Evolutionary conservation across 257 asterid species (phyloP).

Genomic region (Mentha longifolia): DNA sequence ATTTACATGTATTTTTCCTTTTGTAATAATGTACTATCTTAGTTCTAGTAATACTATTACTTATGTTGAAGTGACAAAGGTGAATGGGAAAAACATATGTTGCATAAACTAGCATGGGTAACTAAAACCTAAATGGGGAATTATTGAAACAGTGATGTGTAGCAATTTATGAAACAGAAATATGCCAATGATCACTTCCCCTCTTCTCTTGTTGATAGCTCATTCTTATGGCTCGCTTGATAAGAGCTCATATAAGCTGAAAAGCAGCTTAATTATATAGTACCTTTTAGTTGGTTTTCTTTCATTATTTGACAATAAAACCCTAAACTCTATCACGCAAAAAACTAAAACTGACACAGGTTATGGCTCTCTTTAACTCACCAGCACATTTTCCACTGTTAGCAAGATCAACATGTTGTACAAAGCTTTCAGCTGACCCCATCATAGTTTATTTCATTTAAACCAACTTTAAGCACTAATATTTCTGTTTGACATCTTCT

Average conservation of each 20-base stretch:
- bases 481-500: slow-evolving; percentile 31
- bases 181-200: slow-evolving; percentile 9
- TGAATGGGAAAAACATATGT: slow-evolving; percentile 4
- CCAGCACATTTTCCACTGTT: neutral
- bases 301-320: neutral
- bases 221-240: neutral
- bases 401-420: slow-evolving; percentile 24
- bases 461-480: slow-evolving; percentile 19
- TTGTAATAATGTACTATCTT: slow-evolving; percentile 8
- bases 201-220: neutral
- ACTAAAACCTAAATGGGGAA: neutral
- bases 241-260: slow-evolving; percentile 13
- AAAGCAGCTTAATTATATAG: neutral
- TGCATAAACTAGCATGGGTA: neutral
- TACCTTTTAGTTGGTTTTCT: neutral
- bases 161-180: slow-evolving; percentile 11
- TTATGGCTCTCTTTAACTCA: slow-evolving; percentile 5
- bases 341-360: neutral
- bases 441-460: neutral
- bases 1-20: slow-evolving; percentile 11
- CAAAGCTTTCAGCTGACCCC: neutral
- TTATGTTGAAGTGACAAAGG: neutral
- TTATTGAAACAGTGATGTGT: neutral
- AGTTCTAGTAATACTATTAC: neutral
- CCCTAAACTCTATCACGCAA: neutral